Conservation (phyloP, 257 asterid species). For the Solanum etuberosum region DNA sequence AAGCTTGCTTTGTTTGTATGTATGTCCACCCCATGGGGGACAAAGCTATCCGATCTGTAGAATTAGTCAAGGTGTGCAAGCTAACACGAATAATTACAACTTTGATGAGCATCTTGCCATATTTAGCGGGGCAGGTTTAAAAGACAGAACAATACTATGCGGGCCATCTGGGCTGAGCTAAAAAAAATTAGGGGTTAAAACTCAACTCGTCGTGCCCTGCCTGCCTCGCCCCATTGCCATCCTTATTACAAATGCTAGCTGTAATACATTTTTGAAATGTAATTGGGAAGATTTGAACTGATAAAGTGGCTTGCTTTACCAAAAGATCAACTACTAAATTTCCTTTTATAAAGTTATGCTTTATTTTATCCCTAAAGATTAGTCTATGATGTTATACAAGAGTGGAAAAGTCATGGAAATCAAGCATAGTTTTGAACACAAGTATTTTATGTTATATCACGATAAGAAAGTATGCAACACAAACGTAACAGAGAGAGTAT, state of each 20-base stretch:
- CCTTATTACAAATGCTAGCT: not conserved
- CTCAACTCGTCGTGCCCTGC: not conserved
- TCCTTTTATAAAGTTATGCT: not conserved
- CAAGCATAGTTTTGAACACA: not conserved
- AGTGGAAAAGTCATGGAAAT: not conserved
- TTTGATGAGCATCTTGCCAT: no score
- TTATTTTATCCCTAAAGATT: not conserved
- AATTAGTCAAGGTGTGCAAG: not conserved
- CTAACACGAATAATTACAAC: not conserved
- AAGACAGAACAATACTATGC: no score
- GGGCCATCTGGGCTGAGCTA: not conserved
- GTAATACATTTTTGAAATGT: no score
- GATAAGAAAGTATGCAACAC: not conserved
- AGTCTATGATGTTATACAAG: not conserved
- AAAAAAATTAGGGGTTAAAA: no score
- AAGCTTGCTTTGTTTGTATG: not conserved
- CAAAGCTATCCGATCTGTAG: not conserved
- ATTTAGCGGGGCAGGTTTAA: no score
- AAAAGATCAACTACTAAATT: no score
- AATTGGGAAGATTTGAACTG: not conserved
- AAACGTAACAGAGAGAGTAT: not conserved
- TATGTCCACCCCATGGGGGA: not conserved
- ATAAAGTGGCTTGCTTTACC: not conserved
- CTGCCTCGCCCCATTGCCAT: not conserved
- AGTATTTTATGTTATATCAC: not conserved